These are phyloP conservation scores for Saccharomycopsis vini DNA, from an alignment of 805 yeast species.

Conservation along the genomic window DNA sequence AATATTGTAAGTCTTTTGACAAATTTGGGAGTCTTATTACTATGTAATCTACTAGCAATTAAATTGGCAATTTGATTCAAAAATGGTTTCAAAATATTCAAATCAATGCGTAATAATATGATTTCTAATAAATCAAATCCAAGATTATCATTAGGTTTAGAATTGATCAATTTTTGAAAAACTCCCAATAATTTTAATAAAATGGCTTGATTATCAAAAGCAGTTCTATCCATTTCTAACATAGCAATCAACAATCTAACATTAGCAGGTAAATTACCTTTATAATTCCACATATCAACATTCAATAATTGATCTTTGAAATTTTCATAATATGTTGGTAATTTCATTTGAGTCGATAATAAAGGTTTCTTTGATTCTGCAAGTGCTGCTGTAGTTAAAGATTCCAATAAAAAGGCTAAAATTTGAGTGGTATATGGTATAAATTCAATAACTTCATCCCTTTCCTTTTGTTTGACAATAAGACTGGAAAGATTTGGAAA, in stretches of 20 bases:
- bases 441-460: conserved; percentile 87
- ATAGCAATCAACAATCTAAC: conserved; percentile 71
- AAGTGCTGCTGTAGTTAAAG: conserved; percentile 34
- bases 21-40: conserved; percentile 45
- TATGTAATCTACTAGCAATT: conserved; percentile 71
- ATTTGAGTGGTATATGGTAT: conserved; percentile 89
- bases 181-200: conserved; percentile 84
- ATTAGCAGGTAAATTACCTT: conserved; percentile 90
- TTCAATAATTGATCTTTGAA: conserved; percentile 75
- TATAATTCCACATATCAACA: conserved; percentile 88
- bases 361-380: too few relatives aligned
- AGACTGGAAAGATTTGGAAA: conserved; percentile 62
- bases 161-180: conserved; percentile 87
- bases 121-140: conserved; percentile 81
- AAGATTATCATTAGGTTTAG: conserved; percentile 66
- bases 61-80: conserved; percentile 67
- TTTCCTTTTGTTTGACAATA: too few relatives aligned
- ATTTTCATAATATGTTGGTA: conserved; percentile 59
- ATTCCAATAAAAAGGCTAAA: conserved; percentile 68
- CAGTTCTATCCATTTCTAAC: conserved; percentile 30
- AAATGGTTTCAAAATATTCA: conserved; percentile 40
- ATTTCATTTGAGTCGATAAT: conserved; percentile 17
- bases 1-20: conserved; percentile 70
- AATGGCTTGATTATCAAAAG: conserved; percentile 30
- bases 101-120: conserved; percentile 51